Evolutionary conservation across 2,329 filamentous ascomycete genomes (phyloP), one percentile per base, ranked within the genome.

Genomic region (Corinectria fuckeliana): DNA sequence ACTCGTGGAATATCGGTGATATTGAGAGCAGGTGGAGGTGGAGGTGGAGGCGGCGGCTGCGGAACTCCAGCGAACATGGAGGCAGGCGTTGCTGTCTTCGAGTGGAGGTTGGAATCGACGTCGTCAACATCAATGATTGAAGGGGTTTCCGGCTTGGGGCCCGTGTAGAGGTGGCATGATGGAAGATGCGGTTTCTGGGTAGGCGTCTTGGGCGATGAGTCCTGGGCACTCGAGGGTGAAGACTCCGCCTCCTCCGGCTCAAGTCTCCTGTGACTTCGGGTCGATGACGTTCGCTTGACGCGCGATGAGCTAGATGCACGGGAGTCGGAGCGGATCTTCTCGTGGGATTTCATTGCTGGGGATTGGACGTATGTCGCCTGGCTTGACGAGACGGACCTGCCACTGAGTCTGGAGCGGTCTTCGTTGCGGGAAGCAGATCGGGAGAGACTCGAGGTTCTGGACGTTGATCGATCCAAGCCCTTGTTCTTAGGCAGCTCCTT

Each of bases 1-100:
- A 98, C 93, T 61, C 91, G 86, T 1, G 94, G 94, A 11, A 88
- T 84, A 38, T 92, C 88, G 41, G 89, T 82, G 50, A 88, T 79
- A 66, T 88, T 85, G 8, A 92, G 85, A 1, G 90, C 88, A 1
- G 92, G 93, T 0, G 93, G 92, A 0, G 91, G 92, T 1, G 92
- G 85, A 1, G 85, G 81, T 0, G 85, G 82, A 0, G 82, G 83
- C 0, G 80, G 79, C 2, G 82, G 78, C n/a, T n/a, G n/a, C 32
- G 82, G 77, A 32, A 72, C 74, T 55, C 66, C 68, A 25, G 75
- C 76, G 36, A 71, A 69, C 50, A 58, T 64, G 42, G 73, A 72
- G 10, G 74, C 71, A 41, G 76, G 73, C 5, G 77, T 80, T 73
- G 71, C 78, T 3, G 79, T 79, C 52, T 76, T 77, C 16, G 74